Conservation (phyloP, 164 flowering plant genomes). For the Amborella trichopoda region DNA sequence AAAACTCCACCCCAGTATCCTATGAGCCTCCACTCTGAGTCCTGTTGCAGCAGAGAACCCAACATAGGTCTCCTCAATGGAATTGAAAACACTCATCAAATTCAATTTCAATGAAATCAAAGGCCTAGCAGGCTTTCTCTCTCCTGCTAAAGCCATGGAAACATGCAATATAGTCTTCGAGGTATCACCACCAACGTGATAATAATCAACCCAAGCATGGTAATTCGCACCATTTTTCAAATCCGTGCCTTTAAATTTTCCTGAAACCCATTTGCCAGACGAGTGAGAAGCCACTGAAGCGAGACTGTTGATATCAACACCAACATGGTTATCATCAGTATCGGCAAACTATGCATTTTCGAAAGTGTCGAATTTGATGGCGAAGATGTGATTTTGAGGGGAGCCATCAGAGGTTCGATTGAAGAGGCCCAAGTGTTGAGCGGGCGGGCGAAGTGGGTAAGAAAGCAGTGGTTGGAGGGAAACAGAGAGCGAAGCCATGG, state of each 20-base stretch:
- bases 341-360: conserved; percentile 25
- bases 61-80: conserved; percentile 36
- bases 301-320: conserved; percentile 22
- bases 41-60: conserved; percentile 36
- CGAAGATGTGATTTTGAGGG: conserved; percentile 20
- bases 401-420: conserved; percentile 18
- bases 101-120: conserved; percentile 12
- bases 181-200: background rate
- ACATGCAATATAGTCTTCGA: conserved; percentile 15
- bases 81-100: conserved; percentile 20
- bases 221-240: conserved; percentile 27
- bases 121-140: conserved; percentile 17
- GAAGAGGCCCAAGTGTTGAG: conserved; percentile 26
- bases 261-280: conserved; percentile 23
- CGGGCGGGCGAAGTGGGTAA: conserved; percentile 9
- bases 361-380: conserved; percentile 25
- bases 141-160: conserved; percentile 28
- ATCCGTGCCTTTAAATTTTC: conserved; percentile 6
- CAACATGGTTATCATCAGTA: conserved; percentile 25
- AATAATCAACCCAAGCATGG: conserved; percentile 33
- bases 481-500: conserved; percentile 24
- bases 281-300: conserved; percentile 9
- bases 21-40: conserved; percentile 18
- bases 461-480: conserved; percentile 16
- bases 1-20: conserved; percentile 33